phyloP scores from a whole-genome alignment of 2,329 filamentous ascomycete species.

The Penicillium italicum region DNA sequence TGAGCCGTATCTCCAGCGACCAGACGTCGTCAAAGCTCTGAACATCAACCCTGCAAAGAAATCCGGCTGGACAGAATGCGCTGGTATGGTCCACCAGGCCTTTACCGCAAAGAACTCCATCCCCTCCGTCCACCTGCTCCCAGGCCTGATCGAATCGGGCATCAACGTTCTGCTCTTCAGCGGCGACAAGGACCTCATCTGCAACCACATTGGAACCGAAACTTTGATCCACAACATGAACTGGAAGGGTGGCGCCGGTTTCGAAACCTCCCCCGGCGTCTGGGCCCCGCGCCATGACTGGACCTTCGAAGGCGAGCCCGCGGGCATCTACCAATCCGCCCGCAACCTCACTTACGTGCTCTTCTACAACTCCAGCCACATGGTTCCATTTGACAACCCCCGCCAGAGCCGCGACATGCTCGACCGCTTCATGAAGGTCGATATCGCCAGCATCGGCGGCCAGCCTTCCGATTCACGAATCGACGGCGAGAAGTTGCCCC shows the following conservation, averaged over 20 bases:
- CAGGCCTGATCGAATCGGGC: slow-evolving; percentile 67
- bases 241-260: slow-evolving; percentile 89
- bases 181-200: slow-evolving; percentile 90
- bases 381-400: slow-evolving; percentile 94
- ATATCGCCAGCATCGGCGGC: slow-evolving; percentile 84
- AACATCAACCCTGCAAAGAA: slow-evolving; percentile 78
- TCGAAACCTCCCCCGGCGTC: slow-evolving; percentile 79
- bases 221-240: slow-evolving; percentile 82
- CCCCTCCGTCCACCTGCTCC: slow-evolving; percentile 71
- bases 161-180: slow-evolving; percentile 85
- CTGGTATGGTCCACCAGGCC: slow-evolving; percentile 67
- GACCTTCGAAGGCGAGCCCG: slow-evolving; percentile 84
- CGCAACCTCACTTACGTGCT: slow-evolving; percentile 93
- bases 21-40: slow-evolving; percentile 74
- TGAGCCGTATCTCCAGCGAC: slow-evolving; percentile 76
- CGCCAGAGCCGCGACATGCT: slow-evolving; percentile 91
- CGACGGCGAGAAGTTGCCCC: slow-evolving; percentile 77
- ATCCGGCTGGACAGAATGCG: slow-evolving; percentile 90
- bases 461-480: slow-evolving; percentile 72
- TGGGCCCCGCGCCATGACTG: slow-evolving; percentile 91
- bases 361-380: slow-evolving; percentile 94
- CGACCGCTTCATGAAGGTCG: slow-evolving; percentile 90
- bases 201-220: slow-evolving; percentile 94
- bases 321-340: slow-evolving; percentile 90
- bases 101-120: slow-evolving; percentile 69